Conservation (phyloP, 2,329 filamentous ascomycete species). For the Acephala macrosclerotiorum region DNA sequence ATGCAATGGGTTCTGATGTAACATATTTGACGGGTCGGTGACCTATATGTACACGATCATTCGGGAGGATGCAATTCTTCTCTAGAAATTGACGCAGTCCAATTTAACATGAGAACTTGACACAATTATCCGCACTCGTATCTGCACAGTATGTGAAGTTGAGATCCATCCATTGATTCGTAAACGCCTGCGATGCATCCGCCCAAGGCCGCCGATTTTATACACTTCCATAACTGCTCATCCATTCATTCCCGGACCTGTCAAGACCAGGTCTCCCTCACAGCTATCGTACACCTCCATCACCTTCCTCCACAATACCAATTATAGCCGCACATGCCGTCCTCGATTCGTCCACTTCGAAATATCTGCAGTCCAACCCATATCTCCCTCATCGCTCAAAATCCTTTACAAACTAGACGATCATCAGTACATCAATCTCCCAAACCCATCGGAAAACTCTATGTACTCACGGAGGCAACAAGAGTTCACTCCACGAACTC, state of each 20-base stretch:
- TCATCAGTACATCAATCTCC: neutral
- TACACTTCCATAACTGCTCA: slow-evolving; percentile 7
- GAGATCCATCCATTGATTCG: slow-evolving; percentile 33
- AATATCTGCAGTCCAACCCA: neutral
- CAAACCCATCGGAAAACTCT: neutral
- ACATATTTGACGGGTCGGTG: slow-evolving; percentile 19
- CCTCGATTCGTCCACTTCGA: neutral
- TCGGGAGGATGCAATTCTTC: slow-evolving; percentile 21
- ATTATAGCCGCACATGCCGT: slow-evolving; percentile 5
- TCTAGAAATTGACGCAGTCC: slow-evolving; percentile 1
- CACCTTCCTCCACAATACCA: neutral
- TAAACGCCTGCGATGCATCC: slow-evolving; percentile 31
- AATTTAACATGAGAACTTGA: neutral
- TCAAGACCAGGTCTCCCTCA: neutral
- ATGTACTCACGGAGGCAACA: slow-evolving; percentile 68
- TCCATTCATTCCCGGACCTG: neutral
- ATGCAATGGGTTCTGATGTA: slow-evolving; percentile 21
- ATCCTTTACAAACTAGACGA: slow-evolving; percentile 20
- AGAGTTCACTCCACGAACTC: slow-evolving; percentile 71
- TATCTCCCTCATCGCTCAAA: neutral
- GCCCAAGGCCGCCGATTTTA: slow-evolving; percentile 11
- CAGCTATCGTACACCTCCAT: slow-evolving; percentile 7
- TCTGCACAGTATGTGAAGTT: slow-evolving; percentile 22
- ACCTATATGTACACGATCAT: slow-evolving; percentile 28
- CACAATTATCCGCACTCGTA: neutral